A percentile compares a stretch with the other conserved stretches of the same genome.
phyloP scores from a whole-genome alignment of 2,329 filamentous ascomycete genomes.

The Clonostachys chloroleuca region DNA sequence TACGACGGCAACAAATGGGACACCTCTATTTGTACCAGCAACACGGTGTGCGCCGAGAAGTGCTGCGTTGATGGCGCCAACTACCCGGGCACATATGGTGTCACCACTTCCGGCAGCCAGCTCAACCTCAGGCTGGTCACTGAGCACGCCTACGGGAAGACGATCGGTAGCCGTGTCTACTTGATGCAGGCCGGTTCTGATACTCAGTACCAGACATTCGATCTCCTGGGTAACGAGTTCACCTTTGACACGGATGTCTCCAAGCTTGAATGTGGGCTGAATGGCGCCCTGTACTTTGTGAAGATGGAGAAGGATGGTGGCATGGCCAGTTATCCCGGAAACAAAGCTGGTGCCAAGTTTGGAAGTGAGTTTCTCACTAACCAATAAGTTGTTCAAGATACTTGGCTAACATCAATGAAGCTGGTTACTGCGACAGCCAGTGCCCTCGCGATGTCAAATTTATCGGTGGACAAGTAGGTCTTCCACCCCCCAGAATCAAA shows the following conservation, averaged over 20 bases:
- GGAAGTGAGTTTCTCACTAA: conserved; percentile 24
- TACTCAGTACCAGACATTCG: conserved; percentile 54
- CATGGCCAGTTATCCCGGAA: conserved; percentile 35
- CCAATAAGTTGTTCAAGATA: not conserved
- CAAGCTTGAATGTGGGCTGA: conserved; percentile 58
- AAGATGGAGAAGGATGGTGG: conserved; percentile 51
- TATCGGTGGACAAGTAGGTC: conserved; percentile 32
- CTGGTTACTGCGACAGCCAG: conserved; percentile 47
- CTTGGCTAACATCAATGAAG: not conserved
- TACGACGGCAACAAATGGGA: conserved; percentile 36
- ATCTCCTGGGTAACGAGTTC: conserved; percentile 57
- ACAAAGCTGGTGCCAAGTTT: conserved; percentile 43
- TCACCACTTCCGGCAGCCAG: conserved; percentile 35
- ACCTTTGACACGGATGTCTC: conserved; percentile 64
- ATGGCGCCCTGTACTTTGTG: conserved; percentile 59
- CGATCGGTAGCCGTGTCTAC: conserved; percentile 47
- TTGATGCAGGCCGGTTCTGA: conserved; percentile 50
- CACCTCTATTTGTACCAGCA: conserved; percentile 26
- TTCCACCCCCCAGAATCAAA: not conserved
- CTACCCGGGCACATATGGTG: conserved; percentile 38
- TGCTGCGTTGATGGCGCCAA: conserved; percentile 42
- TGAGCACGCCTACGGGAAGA: conserved; percentile 33
- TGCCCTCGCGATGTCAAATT: conserved; percentile 43
- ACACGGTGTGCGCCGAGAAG: conserved; percentile 33
- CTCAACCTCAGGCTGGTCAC: conserved; percentile 47